Evolutionary conservation across 192 early-diverging fungal genomes (phyloP), one percentile per base, ranked within the genome.

Genomic region (Linnemannia schmuckeri): DNA sequence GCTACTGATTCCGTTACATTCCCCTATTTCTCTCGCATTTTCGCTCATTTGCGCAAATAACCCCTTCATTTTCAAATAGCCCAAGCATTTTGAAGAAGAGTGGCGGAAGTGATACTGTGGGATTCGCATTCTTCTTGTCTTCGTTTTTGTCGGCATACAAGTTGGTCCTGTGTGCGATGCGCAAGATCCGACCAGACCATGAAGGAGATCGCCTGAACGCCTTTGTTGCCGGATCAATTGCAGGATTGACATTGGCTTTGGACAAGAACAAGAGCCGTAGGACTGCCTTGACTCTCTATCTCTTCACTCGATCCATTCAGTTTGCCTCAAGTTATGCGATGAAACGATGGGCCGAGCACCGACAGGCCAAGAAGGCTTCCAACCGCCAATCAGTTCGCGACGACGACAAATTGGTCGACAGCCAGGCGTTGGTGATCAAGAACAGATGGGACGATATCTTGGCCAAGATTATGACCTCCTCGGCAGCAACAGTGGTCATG

Each of bases 61-160:
- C 15, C 20, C 2, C 49, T 6, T 52, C 17, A 18, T 52, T 52
- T 52, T 52, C 49, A 52, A 55, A 42, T 72, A 92, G 91, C 72
- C 91, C 91, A 33, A 72, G 80, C 15, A 82, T 90, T 49, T 66
- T 92, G 75, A 90, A 83, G 69, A 88, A 89, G 75, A 79, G 88
- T 61, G 91, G 88, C 44, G 91, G 91, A 52, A 89, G 91, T 61
- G 94, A 95, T 82, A 95, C 94, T 3, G 38, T 86, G 30, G 88
- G 88, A 27, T 94, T 95, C 89, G 93, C 94, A 17, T 82, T 93
- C 41, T 95, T 95, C 71, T 84, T 95, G 68, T 92, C 93, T 41
- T 90, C 90, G 13, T 91, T 94, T 61, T 88, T 94, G 54, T 92
- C 92, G 44, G 87, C 90, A 10, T 95, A 95, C 89, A 93, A 93